phyloP scores from a whole-genome alignment of 805 yeast genomes.

The Saturnispora silvae region DNA sequence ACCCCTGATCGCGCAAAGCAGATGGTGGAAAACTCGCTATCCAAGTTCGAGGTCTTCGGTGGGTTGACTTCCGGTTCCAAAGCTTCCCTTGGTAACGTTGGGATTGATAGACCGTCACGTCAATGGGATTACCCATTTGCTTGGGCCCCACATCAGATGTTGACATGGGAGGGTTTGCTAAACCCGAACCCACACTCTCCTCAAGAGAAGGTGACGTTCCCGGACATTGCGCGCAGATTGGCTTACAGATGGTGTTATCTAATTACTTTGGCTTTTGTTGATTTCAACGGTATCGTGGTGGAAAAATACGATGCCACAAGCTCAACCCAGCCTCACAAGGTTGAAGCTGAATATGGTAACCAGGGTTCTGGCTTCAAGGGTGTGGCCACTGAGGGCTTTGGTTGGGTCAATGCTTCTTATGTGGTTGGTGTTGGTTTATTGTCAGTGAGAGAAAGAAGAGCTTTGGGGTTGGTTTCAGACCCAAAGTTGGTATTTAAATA shows the following conservation, averaged over 20 bases:
- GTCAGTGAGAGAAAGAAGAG: constrained; percentile 57
- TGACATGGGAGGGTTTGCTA: constrained; percentile 81
- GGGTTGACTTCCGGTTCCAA: constrained; percentile 83
- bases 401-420: constrained; percentile 94
- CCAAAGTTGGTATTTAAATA: constrained; percentile 31
- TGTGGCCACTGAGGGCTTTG: constrained; percentile 92
- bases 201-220: constrained; percentile 10
- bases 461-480: constrained; percentile 69
- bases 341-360: constrained; percentile 93
- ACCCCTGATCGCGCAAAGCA: constrained; percentile 53
- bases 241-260: constrained; percentile 82
- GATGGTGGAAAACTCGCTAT: constrained; percentile 47
- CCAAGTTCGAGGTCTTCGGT: constrained; percentile 73
- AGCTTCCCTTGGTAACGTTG: constrained; percentile 59
- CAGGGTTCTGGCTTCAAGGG: constrained; percentile 91
- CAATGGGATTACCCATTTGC: constrained; percentile 99
- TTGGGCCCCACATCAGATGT: constrained; percentile 97
- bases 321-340: constrained; percentile 77
- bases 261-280: constrained; percentile 85
- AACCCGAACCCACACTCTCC: constrained; percentile 49
- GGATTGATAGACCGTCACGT: constrained; percentile 67
- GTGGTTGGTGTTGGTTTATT: constrained; percentile 59
- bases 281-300: constrained; percentile 87
- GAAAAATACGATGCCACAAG: constrained; percentile 89
- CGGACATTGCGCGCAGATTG: constrained; percentile 53